These are phyloP conservation scores for Candida neerlandica DNA, from an alignment of 1,139 yeast species.

Conservation along the genomic window DNA sequence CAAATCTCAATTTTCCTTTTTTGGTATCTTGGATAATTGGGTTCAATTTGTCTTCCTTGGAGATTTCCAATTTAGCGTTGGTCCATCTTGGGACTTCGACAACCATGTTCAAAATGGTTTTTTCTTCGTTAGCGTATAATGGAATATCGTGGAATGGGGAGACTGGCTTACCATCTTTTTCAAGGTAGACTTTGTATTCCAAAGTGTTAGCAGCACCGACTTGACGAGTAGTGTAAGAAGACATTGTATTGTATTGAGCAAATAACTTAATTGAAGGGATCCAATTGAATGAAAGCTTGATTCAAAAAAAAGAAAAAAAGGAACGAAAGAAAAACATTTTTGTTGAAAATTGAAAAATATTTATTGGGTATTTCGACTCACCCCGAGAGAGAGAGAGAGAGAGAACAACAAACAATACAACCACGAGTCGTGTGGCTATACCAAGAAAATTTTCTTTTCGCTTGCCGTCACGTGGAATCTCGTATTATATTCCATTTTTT, in stretches of 20 bases:
- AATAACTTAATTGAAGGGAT: neutral
- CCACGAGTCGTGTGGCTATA: conserved; percentile 2
- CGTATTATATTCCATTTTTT: conserved; percentile 1
- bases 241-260: conserved; percentile 38
- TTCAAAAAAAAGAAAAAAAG: conserved; percentile 11
- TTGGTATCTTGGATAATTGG: conserved; percentile 94
- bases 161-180: conserved; percentile 49
- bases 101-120: conserved; percentile 77
- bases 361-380: neutral
- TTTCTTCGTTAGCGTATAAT: conserved; percentile 61
- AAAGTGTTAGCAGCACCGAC: conserved; percentile 90
- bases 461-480: conserved; percentile 5
- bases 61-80: conserved; percentile 90
- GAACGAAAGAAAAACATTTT: neutral
- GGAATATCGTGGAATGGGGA: conserved; percentile 86
- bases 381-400: neutral
- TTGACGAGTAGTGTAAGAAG: conserved; percentile 75
- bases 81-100: conserved; percentile 97
- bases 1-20: conserved; percentile 84
- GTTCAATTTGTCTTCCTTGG: conserved; percentile 71
- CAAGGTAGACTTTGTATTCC: conserved; percentile 77
- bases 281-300: conserved; percentile 8
- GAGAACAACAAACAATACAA: neutral
- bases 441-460: neutral
- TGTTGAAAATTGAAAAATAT: neutral